Percentiles rank a stretch among this genome's conserved stretches.
Evolutionary conservation across 129 eudicot genomes (phyloP).

Genomic region (Logfia minima): DNA sequence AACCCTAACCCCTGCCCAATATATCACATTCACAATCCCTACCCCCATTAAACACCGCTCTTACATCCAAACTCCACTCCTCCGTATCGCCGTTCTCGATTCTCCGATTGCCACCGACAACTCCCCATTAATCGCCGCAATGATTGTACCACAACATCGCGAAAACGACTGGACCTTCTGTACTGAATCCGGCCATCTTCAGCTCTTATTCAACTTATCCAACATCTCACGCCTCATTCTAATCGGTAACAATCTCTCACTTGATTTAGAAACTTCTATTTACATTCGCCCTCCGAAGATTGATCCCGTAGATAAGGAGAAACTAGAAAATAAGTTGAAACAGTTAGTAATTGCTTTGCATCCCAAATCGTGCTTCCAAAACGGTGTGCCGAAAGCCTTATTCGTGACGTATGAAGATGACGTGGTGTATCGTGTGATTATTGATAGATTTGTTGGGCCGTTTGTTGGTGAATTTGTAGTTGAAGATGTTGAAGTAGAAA

Average conservation of each 20-base stretch:
- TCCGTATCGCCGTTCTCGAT: slow-evolving; percentile 80
- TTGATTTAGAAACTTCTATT: slow-evolving; percentile 16
- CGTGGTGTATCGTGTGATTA: slow-evolving; percentile 41
- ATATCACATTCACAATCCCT: slow-evolving; percentile 77
- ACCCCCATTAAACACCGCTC: slow-evolving; percentile 25
- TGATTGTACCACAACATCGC: slow-evolving; percentile 69
- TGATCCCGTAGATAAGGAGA: slow-evolving; percentile 7
- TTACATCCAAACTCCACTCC: slow-evolving; percentile 37
- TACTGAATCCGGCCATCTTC: slow-evolving; percentile 73
- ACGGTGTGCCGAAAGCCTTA: slow-evolving; percentile 41
- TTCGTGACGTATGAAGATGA: slow-evolving; percentile 68
- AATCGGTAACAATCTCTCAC: slow-evolving; percentile 36
- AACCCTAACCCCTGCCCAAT: slow-evolving; percentile 71
- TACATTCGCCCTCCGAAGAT: slow-evolving; percentile 31
- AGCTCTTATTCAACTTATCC: slow-evolving; percentile 46
- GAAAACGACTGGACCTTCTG: slow-evolving; percentile 86
- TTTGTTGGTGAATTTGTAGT: slow-evolving; percentile 74
- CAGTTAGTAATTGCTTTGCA: slow-evolving; percentile 58
- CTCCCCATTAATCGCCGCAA: slow-evolving; percentile 57
- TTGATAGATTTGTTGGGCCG: slow-evolving; percentile 52
- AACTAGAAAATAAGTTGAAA: slow-evolving; percentile 29
- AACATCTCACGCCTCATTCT: slow-evolving; percentile 75
- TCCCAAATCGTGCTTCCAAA: slow-evolving; percentile 44
- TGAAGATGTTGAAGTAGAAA: slow-evolving; percentile 69
- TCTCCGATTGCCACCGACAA: slow-evolving; percentile 42